These are phyloP conservation scores for Botryobasidium botryosum DNA, from an alignment of 768 basidiomycete species.

Conservation along the genomic window DNA sequence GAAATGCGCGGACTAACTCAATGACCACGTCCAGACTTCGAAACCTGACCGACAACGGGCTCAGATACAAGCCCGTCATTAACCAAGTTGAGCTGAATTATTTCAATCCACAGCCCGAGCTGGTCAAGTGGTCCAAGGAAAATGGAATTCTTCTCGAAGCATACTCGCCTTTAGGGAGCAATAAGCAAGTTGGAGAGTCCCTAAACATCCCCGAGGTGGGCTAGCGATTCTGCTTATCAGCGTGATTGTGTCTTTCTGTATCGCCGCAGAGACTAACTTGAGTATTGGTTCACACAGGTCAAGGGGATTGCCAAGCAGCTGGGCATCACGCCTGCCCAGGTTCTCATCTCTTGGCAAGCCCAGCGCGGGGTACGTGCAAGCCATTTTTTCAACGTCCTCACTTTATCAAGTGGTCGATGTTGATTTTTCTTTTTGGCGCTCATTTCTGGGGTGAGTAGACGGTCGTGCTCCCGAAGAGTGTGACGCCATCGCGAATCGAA, in stretches of 20 bases:
- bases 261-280: slow-evolving; percentile 48
- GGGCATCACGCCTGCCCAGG: slow-evolving; percentile 22
- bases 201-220: neutral
- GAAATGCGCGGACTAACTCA: too few relatives aligned
- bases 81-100: slow-evolving; percentile 50
- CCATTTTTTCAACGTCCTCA: too few relatives aligned
- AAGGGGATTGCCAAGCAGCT: slow-evolving; percentile 43
- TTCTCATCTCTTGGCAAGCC: slow-evolving; percentile 15
- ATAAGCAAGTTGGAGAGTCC: neutral
- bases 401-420: too few relatives aligned
- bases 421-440: too few relatives aligned
- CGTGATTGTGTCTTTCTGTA: too few relatives aligned
- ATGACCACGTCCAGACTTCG: too few relatives aligned
- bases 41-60: neutral
- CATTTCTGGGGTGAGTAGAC: too few relatives aligned
- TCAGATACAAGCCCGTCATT: slow-evolving; percentile 3
- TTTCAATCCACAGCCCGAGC: slow-evolving; percentile 46
- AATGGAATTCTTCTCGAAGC: slow-evolving; percentile 59
- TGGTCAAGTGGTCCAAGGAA: slow-evolving; percentile 39
- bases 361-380: slow-evolving; percentile 5
- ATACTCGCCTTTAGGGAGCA: slow-evolving; percentile 62
- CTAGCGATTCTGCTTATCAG: too few relatives aligned
- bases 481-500: slow-evolving; percentile 44
- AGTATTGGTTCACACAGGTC: slow-evolving; percentile 29
- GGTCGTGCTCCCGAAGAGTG: slow-evolving; percentile 63